Base-by-base conservation (phyloP, 331 rosid species). In the Arachis monticola region DNA sequence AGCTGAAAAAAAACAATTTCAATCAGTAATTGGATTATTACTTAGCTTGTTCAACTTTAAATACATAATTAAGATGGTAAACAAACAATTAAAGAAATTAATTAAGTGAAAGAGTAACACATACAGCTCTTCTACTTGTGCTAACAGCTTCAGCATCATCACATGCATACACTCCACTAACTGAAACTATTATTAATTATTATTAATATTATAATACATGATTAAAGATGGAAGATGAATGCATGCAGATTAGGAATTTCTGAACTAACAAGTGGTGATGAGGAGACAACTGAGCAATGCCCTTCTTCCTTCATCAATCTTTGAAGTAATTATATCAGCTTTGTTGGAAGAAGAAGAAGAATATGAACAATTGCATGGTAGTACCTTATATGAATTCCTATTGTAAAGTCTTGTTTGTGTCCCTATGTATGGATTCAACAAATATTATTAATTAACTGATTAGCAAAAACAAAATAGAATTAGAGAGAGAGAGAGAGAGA, bases 61-160 rank as follows among this genome's bases (percentile, higher is more conserved):
- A 53, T 60, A 71, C 75, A 53, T 12, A 67, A 64, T 53, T 38
- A 22, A 41, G 0, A 5, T 61, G n/a, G 5, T 8, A 40, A 7
- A 63, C 41, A 38, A 38, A 35, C 4, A 38, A 38, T 38, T 35
- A 35, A 13, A 67, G n/a, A 62, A 50, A 50, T 35, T 35, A 35
- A 35, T 35, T 50, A 48, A 51, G 74, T 14, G n/a, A 47, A 4
- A 4, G 52, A 73, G 50, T 35, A 53, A 47, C 70, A 82, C 95
- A 80, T 83, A 91, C 98, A 27, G 98, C 98, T 91, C 96, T 90
- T 88, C 92, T 87, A 74, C 98, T 93, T 62, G 97, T 93, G 93
- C 97, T 93, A 70, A 83, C 98, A 75, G 98, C 97, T 78, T 67
- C 86, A 69, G 97, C 98, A 67, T 73, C 90, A 84, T 85, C 89